phyloP scores from a whole-genome alignment of 257 asterid genomes.

The Fraxinus excelsior region DNA sequence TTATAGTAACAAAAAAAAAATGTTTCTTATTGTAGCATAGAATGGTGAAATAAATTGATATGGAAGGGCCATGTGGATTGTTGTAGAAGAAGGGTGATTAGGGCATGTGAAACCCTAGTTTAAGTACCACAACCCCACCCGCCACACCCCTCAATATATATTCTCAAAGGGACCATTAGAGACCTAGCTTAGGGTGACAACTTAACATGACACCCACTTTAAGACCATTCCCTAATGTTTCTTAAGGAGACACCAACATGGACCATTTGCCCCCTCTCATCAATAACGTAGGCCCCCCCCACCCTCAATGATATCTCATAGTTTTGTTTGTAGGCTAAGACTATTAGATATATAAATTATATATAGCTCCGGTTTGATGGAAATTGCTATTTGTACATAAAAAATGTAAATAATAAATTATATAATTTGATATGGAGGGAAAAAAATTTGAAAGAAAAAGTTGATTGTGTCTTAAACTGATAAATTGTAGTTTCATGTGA shows the following conservation, averaged over 20 bases:
- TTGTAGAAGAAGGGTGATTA: not conserved
- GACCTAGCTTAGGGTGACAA: slow-evolving; percentile 1
- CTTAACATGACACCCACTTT: slow-evolving; percentile 5
- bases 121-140: not conserved
- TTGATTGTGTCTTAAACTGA: too few relatives aligned
- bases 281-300: not conserved
- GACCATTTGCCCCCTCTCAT: not conserved
- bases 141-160: not conserved
- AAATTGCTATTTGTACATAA: too few relatives aligned
- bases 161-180: not conserved
- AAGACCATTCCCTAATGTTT: not conserved
- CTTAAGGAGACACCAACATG: not conserved
- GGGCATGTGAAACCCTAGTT: not conserved
- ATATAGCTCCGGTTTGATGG: too few relatives aligned
- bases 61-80: not conserved
- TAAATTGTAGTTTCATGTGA: too few relatives aligned
- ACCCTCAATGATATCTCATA: not conserved
- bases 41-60: not conserved
- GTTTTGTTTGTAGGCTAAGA: not conserved
- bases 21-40: not conserved
- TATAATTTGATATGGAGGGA: too few relatives aligned
- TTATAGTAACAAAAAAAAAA: not conserved
- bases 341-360: not conserved
- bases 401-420: too few relatives aligned
- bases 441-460: too few relatives aligned